Conservation (phyloP, 257 asterid genomes). For the Coffea eugenioides region DNA sequence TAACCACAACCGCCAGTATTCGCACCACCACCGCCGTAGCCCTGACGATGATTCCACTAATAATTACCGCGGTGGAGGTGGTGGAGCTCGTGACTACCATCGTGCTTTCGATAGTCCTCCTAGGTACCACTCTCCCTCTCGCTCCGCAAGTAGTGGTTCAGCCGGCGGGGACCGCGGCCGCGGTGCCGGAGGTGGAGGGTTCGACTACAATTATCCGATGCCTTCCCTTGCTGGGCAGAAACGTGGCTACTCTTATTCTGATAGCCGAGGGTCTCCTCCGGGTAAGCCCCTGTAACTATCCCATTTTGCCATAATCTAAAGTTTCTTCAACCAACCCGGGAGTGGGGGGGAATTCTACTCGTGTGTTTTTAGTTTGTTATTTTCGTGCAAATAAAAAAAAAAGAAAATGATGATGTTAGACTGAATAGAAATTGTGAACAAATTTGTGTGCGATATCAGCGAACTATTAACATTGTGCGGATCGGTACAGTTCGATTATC, state of each 20-base stretch:
- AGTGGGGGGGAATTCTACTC: too few species aligned
- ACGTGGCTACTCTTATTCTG: conserved; percentile 59
- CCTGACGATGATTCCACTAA: conserved; percentile 25
- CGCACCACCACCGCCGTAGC: conserved; percentile 31
- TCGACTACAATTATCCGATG: conserved; percentile 38
- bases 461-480: neutral
- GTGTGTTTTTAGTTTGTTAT: too few species aligned
- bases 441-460: neutral
- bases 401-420: neutral
- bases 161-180: conserved; percentile 20
- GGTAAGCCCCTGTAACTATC: neutral
- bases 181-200: conserved; percentile 42
- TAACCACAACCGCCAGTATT: neutral
- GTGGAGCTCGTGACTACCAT: conserved; percentile 42
- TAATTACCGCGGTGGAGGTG: conserved; percentile 25
- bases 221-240: conserved; percentile 69
- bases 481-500: neutral
- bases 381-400: too few species aligned
- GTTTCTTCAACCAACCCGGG: too few species aligned
- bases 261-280: conserved; percentile 49
- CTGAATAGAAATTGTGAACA: neutral
- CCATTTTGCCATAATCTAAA: neutral
- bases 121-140: conserved; percentile 38
- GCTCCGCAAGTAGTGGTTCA: neutral
- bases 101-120: conserved; percentile 49